A percentile compares a stretch with the other conserved stretches of the same genome.
These are phyloP conservation scores for Suillus placidus DNA, from an alignment of 768 basidiomycete species.

Conservation along the genomic window DNA sequence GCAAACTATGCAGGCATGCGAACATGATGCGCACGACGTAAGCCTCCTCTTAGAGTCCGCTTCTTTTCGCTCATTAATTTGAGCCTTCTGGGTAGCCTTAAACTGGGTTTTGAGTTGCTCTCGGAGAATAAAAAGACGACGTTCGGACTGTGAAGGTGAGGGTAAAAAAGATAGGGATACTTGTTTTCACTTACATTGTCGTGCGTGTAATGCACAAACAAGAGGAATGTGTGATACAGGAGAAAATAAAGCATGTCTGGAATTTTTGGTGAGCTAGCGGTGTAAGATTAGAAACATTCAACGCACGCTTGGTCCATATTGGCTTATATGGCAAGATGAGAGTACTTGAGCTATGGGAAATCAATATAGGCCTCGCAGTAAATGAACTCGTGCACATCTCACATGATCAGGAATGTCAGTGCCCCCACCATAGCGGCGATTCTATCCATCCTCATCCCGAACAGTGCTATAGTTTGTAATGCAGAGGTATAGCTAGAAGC, in stretches of 20 bases:
- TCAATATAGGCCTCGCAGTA: constrained; percentile 28
- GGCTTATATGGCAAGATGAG: constrained; percentile 42
- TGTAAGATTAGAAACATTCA: neutral
- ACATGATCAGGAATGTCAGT: constrained; percentile 55
- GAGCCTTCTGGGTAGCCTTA: constrained; percentile 69
- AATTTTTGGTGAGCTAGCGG: constrained; percentile 37
- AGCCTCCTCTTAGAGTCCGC: constrained; percentile 82
- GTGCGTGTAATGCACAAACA: constrained; percentile 72
- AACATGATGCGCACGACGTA: constrained; percentile 63
- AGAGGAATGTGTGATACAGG: constrained; percentile 79
- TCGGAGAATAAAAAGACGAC: constrained; percentile 67
- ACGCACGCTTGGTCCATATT: constrained; percentile 43
- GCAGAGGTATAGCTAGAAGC: constrained; percentile 34
- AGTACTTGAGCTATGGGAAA: constrained; percentile 31
- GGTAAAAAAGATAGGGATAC: neutral
- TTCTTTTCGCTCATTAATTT: constrained; percentile 72
- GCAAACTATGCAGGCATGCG: constrained; percentile 14
- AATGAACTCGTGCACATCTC: constrained; percentile 27
- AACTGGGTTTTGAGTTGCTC: constrained; percentile 78
- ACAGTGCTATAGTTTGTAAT: constrained; percentile 64
- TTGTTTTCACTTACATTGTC: constrained; percentile 49
- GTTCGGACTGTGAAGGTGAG: constrained; percentile 42
- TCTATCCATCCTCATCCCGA: constrained; percentile 68
- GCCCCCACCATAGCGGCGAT: constrained; percentile 67
- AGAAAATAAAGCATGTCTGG: constrained; percentile 61